These are phyloP conservation scores for Westerdykella ornata DNA, from an alignment of 2,329 filamentous ascomycete genomes.

Conservation along the genomic window DNA sequence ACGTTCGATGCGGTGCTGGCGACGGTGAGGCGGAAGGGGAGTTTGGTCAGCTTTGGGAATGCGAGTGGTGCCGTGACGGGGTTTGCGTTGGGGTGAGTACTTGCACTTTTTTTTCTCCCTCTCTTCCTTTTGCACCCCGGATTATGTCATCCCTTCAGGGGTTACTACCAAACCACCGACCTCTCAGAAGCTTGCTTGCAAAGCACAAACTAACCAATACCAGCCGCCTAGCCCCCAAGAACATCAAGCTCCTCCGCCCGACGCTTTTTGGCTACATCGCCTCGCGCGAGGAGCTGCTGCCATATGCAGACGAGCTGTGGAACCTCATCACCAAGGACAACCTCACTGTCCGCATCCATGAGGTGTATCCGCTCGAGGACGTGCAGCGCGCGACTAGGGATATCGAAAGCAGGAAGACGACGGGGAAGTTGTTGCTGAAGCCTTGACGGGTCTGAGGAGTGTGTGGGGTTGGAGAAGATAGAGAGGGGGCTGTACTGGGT, in stretches of 20 bases:
- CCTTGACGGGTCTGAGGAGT: conserved; percentile 35
- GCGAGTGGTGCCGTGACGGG: conserved; percentile 73
- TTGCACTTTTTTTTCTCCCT: conserved; percentile 23
- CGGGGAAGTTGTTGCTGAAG: conserved; percentile 73
- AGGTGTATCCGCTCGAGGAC: conserved; percentile 69
- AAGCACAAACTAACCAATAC: background rate
- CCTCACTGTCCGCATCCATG: conserved; percentile 66
- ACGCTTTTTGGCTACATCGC: conserved; percentile 60
- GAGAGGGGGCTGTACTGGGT: too few relatives aligned
- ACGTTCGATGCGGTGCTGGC: conserved; percentile 77
- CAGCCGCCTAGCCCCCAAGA: conserved; percentile 61
- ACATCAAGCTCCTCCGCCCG: conserved; percentile 69
- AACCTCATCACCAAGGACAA: conserved; percentile 62
- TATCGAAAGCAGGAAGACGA: conserved; percentile 74
- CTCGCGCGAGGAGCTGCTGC: conserved; percentile 59
- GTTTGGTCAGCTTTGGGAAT: conserved; percentile 73
- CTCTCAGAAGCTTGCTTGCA: background rate
- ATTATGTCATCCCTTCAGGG: too few relatives aligned
- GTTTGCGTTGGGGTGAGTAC: conserved; percentile 53
- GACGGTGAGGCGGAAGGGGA: conserved; percentile 69
- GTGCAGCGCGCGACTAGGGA: conserved; percentile 67
- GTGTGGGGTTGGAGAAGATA: too few relatives aligned
- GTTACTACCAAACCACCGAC: background rate
- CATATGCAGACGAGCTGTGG: conserved; percentile 66
- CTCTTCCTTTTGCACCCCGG: background rate